Evolutionary conservation across 2,329 filamentous ascomycete species (phyloP).

Genomic region (Fusarium pseudoanthophilum): DNA sequence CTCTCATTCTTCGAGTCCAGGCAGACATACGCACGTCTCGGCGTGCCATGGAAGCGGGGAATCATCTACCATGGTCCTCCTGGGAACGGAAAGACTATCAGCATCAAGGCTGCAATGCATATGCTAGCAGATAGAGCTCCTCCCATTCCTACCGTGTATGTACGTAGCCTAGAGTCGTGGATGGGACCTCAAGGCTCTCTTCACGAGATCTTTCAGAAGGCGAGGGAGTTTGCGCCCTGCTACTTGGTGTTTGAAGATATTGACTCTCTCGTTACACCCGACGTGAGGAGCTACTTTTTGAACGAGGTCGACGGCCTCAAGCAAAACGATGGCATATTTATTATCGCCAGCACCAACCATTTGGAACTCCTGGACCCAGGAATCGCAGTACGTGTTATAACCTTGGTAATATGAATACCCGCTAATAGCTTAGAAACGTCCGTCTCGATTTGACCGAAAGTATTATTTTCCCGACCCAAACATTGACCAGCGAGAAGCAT

Average conservation of each 20-base stretch:
- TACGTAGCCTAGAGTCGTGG: neutral
- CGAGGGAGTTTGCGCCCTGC: neutral
- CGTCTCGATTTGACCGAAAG: neutral
- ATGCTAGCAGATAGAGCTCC: neutral
- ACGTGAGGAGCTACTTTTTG: neutral
- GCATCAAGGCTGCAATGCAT: neutral
- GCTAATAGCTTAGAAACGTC: neutral
- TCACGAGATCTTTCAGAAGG: neutral
- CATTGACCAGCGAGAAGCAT: neutral
- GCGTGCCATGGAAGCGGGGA: neutral
- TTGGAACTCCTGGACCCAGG: neutral
- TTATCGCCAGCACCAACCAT: neutral
- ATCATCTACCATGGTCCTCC: neutral
- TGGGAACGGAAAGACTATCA: neutral
- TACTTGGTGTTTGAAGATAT: neutral
- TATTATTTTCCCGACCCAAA: neutral
- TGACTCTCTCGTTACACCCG: neutral
- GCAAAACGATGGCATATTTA: neutral
- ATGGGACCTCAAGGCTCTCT: neutral
- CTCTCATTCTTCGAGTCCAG: neutral
- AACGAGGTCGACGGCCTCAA: neutral
- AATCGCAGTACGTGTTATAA: neutral
- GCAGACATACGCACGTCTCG: neutral
- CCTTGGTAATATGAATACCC: rapidly evolving
- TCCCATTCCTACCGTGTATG: neutral